Evolutionary conservation across 1,284 basidiomycete genomes (phyloP), one percentile per base, ranked within the genome.

Genomic region (Filobasidium uniguttulatum): DNA sequence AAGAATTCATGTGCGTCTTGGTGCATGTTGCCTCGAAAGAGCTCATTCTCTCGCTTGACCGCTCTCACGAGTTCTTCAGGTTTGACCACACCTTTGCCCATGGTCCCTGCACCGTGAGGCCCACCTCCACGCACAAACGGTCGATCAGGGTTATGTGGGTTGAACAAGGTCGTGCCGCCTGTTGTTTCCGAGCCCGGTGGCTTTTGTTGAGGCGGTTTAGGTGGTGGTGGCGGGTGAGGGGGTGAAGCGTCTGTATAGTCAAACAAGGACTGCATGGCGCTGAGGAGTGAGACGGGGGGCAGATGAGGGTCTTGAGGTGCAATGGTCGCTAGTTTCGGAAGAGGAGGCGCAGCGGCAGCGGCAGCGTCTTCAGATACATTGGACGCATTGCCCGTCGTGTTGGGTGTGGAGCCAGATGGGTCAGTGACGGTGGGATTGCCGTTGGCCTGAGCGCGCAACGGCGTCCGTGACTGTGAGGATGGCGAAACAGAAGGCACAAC

Each of bases 1-100:
- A 97, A 75, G 69, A 98, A 96, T 70, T 98, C 93, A 67, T 96
- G 90, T 1, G 90, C 90, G 65, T 96, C 91, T 64, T 96, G 90
- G 58, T 91, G 91, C 76, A 82, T 83, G 25, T 82, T 82, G 33
- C 80, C 81, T 48, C 85, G 78, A 66, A 90, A 96, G 48, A 82
- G 74, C 61, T 84, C 84, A 67, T 91, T 93, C 62, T 87, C 73
- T 62, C 85, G 79, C 65, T 85, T 85, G 59, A 94, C 77, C 61
- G 90, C 90, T 58, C 86, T 82, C 63, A 96, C 82, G 68, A 96
- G 85, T 25, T 84, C 84, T 54, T 82, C 78, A 2, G 90, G 90
- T 1, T 86, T 78, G 37, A 93, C 78, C 6, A 83, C 84, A 52
- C 89, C 90, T 61, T 83, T 82, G 57, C 86, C 83, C 7, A 69